phyloP scores from a whole-genome alignment of 495 filamentous ascomycete species.

The Platismatia glauca region DNA sequence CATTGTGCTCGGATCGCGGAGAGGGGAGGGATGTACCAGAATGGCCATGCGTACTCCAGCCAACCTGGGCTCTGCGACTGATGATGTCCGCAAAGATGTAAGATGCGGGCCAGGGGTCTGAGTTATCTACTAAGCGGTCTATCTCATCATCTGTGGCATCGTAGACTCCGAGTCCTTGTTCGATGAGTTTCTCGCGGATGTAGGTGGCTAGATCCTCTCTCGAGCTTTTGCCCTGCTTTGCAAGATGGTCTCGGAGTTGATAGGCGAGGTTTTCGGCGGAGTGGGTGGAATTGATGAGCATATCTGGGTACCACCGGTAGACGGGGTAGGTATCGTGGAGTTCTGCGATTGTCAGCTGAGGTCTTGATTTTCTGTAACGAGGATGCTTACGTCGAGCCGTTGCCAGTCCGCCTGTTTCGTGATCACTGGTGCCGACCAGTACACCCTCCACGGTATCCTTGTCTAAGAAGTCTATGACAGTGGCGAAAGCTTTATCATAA shows the following conservation, averaged over 20 bases:
- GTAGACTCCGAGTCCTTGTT: slow-evolving; percentile 60
- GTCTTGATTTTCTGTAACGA: slow-evolving; percentile 18
- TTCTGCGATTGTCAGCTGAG: slow-evolving; percentile 35
- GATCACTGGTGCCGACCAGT: slow-evolving; percentile 82
- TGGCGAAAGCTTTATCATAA: slow-evolving; percentile 78
- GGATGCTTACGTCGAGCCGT: slow-evolving; percentile 60
- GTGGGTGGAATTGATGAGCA: slow-evolving; percentile 72
- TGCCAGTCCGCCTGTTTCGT: slow-evolving; percentile 86
- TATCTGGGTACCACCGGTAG: slow-evolving; percentile 79
- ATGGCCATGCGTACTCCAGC: slow-evolving; percentile 89
- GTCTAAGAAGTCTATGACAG: slow-evolving; percentile 76
- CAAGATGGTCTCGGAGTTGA: slow-evolving; percentile 50
- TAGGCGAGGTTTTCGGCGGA: slow-evolving; percentile 61
- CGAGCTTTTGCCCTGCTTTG: slow-evolving; percentile 21
- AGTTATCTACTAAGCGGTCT: slow-evolving; percentile 46
- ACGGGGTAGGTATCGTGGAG: slow-evolving; percentile 56
- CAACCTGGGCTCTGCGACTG: slow-evolving; percentile 75
- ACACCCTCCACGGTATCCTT: slow-evolving; percentile 63
- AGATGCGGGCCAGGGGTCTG: slow-evolving; percentile 37
- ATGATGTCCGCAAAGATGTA: slow-evolving; percentile 77
- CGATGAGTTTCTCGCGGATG: slow-evolving; percentile 51
- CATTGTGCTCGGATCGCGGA: background rate
- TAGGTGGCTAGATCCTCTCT: slow-evolving; percentile 43
- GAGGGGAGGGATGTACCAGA: slow-evolving; percentile 29
- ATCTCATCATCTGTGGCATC: slow-evolving; percentile 69